phyloP scores from a whole-genome alignment of 257 asterid species.

The Solanum clarkiae region DNA sequence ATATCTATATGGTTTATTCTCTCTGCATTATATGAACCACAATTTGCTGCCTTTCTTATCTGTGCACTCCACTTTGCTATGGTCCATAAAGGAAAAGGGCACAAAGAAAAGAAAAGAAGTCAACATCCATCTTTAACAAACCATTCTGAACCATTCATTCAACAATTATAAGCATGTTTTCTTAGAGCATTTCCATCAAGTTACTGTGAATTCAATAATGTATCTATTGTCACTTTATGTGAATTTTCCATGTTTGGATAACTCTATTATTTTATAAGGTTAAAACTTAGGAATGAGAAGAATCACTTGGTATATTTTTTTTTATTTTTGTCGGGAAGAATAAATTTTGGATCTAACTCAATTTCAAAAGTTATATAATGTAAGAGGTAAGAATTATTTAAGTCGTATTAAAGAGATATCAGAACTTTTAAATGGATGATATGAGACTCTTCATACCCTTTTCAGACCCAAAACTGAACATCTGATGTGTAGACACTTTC shows the following conservation, averaged over 20 bases:
- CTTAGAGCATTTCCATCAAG: neutral
- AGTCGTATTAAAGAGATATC: neutral
- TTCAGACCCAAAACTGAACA: neutral
- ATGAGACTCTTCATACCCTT: neutral
- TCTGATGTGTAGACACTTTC: neutral
- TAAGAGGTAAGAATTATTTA: neutral
- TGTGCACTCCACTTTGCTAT: neutral
- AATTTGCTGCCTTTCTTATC: neutral
- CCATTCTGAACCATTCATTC: neutral
- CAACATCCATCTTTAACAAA: slow-evolving; percentile 17
- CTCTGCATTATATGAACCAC: neutral
- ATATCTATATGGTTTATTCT: neutral
- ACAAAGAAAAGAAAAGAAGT: slow-evolving; percentile 3
- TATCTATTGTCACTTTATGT: neutral
- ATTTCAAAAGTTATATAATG: neutral
- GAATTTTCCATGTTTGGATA: neutral
- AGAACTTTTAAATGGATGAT: neutral
- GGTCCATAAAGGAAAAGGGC: slow-evolving; percentile 20
- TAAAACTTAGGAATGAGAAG: neutral
- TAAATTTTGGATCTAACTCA: neutral
- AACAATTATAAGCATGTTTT: neutral
- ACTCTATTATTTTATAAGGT: neutral
- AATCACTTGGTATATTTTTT: neutral
- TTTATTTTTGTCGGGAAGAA: neutral
- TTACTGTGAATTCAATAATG: neutral